Conservation (phyloP, 208 protist species). For the Kentomonas sorsogonicus region DNA sequence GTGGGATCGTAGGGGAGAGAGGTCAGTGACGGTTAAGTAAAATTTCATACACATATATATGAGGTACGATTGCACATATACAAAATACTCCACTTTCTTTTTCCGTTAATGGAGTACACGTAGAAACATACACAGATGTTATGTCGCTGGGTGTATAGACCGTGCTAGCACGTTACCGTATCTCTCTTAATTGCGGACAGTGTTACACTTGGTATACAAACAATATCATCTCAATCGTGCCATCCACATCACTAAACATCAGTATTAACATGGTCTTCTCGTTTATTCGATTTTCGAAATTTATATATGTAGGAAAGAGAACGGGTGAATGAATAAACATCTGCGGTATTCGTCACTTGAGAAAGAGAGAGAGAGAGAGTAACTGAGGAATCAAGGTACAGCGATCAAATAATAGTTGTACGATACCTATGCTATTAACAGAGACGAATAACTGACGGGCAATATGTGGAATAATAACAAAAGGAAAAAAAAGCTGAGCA, state of each 20-base stretch:
- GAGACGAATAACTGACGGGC: too few species aligned
- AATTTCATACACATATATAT: too few species aligned
- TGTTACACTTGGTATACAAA: too few species aligned
- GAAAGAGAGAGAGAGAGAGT: too few species aligned
- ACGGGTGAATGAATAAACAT: too few species aligned
- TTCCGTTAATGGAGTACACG: too few species aligned
- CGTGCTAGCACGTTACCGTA: neutral
- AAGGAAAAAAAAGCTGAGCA: slow-evolving; percentile 3
- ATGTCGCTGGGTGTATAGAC: neutral
- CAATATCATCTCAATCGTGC: neutral
- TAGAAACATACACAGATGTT: neutral
- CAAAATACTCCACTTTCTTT: neutral
- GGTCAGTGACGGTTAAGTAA: too few species aligned
- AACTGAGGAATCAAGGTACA: neutral
- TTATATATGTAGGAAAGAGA: slow-evolving; percentile 9
- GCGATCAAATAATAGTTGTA: slow-evolving; percentile 9
- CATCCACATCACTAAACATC: neutral
- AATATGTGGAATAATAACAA: too few species aligned
- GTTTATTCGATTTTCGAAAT: slow-evolving; percentile 6
- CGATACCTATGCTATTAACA: neutral
- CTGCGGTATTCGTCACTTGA: too few species aligned
- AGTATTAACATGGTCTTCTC: slow-evolving; percentile 4
- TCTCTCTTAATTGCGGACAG: too few species aligned
- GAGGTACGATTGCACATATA: neutral
- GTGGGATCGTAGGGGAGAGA: too few species aligned